These are phyloP conservation scores for Actinomucor elegans DNA, from an alignment of 371 early-diverging fungal genomes.

Conservation along the genomic window DNA sequence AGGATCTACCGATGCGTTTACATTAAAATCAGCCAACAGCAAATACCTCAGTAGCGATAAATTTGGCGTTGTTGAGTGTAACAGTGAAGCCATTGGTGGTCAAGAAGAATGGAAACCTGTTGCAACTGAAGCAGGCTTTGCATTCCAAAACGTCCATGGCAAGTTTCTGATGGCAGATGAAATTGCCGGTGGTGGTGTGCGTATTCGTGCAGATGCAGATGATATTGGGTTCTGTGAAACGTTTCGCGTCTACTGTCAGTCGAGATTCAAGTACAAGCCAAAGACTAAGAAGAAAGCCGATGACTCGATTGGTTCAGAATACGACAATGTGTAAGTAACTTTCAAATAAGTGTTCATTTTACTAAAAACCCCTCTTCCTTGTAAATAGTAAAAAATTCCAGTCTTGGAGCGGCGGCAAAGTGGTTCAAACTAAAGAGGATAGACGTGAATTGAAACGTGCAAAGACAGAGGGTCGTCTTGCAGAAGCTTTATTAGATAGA, in stretches of 20 bases:
- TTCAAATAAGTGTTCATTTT: neutral
- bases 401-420: constrained; percentile 52
- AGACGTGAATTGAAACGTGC: constrained; percentile 60
- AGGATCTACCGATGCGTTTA: constrained; percentile 52
- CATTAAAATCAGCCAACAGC: constrained; percentile 67
- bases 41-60: constrained; percentile 81
- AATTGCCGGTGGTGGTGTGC: constrained; percentile 54
- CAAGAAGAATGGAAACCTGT: constrained; percentile 79
- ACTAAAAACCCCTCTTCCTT: neutral
- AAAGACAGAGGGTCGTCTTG: constrained; percentile 68
- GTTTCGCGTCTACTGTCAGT: constrained; percentile 71
- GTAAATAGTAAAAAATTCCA: constrained; percentile 21
- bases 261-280: constrained; percentile 51
- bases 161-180: constrained; percentile 67
- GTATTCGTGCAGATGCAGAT: constrained; percentile 73
- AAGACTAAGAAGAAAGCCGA: constrained; percentile 38
- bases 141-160: constrained; percentile 62
- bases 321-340: constrained; percentile 42
- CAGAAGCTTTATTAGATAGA: constrained; percentile 79
- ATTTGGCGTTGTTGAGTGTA: constrained; percentile 74
- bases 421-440: constrained; percentile 50
- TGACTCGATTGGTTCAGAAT: constrained; percentile 22
- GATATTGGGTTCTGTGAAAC: constrained; percentile 73
- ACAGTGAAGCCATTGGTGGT: constrained; percentile 77
- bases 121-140: constrained; percentile 71